Evolutionary conservation across 176 grass and related monocot genomes (phyloP), one percentile per base, ranked within the genome.

Genomic region (Saccharum spontaneum): DNA sequence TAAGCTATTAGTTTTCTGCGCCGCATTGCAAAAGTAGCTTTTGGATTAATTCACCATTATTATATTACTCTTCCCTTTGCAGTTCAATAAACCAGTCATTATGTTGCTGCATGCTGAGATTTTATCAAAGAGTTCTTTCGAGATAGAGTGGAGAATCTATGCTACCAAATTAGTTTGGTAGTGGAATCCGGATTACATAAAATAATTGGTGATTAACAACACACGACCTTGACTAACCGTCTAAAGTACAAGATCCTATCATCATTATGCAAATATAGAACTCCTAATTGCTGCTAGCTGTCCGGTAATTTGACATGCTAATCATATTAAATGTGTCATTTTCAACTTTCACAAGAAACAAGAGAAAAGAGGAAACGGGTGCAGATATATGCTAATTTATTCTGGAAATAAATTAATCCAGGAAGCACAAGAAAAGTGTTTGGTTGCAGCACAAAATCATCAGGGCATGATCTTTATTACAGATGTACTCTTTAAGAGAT

Each of bases 181-280:
- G 18, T 16, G n/a, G 22, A 52, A 59, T 77, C 69, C 7, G 0
- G 24, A 33, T 77, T 41, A 67, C 10, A 13, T 18, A 39, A 31
- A 57, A 69, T 28, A 67, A 76, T 12, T 12, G 24, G 40, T 41
- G 55, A 15, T 73, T 83, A 75, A n/a, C 41, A 83, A 75, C 71
- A 73, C 43, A 7, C 23, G 1, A 44, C 41, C 70, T 24, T 1
- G 6, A 46, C 6, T 17, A 30, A 46, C 17, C 14, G 49, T 73
- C 14, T 73, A 39, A 37, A 38, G 49, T 77, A 59, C 18, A 77
- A 77, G 31, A 60, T 38, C 38, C 34, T 40, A 55, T 55, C 33
- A 52, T 18, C 18, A 3, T 17, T 23, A 26, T 17, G 48, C 7
- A 7, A 17, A 41, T 41, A 28, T 39, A 20, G 7, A 8, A 20